Evolutionary conservation across 495 filamentous ascomycete species (phyloP).

Genomic region (Bombardia bombarda): DNA sequence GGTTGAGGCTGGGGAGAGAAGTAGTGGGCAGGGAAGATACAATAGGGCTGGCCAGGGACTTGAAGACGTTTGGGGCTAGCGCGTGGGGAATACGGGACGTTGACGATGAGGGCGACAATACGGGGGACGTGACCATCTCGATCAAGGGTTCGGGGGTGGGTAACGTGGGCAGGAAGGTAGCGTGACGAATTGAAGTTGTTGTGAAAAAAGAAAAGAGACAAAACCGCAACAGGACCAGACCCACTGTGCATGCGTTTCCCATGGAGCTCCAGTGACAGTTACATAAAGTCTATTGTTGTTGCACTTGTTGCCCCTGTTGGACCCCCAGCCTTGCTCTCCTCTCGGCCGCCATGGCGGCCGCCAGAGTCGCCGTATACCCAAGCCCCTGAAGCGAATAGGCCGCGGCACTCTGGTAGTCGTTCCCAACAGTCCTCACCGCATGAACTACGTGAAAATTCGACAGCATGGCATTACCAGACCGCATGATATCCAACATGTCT

Average conservation of each 20-base stretch:
- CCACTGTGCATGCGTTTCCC: neutral
- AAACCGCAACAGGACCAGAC: neutral
- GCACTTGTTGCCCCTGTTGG: conserved; percentile 8
- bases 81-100: conserved; percentile 72
- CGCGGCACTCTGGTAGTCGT: conserved; percentile 41
- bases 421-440: conserved; percentile 57
- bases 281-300: neutral
- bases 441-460: conserved; percentile 61
- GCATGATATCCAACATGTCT: conserved; percentile 47
- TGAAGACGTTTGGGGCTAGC: conserved; percentile 74
- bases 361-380: conserved; percentile 40
- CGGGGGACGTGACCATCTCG: conserved; percentile 71
- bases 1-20: conserved; percentile 56
- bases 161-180: conserved; percentile 90
- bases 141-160: conserved; percentile 92
- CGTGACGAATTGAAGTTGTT: conserved; percentile 40
- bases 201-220: conserved; percentile 3
- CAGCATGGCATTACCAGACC: conserved; percentile 63
- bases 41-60: conserved; percentile 71
- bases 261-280: too few relatives aligned
- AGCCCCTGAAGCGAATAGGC: conserved; percentile 42
- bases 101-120: conserved; percentile 59
- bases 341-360: conserved; percentile 36
- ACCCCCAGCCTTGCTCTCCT: conserved; percentile 29
- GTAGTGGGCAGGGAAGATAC: conserved; percentile 72